Evolutionary conservation across 768 basidiomycete genomes (phyloP).

Genomic region (Amanita jacksonii): DNA sequence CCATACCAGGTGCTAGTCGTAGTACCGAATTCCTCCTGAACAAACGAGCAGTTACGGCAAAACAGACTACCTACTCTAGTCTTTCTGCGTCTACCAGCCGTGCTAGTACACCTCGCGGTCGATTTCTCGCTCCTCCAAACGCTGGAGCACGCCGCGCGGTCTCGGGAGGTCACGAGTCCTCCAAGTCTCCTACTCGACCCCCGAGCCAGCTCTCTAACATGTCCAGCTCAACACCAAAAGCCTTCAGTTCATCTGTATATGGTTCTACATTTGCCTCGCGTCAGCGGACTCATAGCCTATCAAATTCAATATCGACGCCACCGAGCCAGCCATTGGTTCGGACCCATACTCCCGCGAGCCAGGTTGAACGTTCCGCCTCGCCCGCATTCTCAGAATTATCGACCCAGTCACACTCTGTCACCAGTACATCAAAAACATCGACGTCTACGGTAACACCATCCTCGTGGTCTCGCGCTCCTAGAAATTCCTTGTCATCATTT

Average conservation of each 20-base stretch:
- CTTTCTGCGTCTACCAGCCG: conserved; percentile 20
- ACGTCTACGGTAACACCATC: conserved; percentile 31
- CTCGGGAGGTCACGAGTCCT: conserved; percentile 25
- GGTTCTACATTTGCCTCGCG: conserved; percentile 75
- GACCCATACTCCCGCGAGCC: conserved; percentile 30
- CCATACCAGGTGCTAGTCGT: conserved; percentile 47
- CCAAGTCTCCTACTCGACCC: conserved; percentile 31
- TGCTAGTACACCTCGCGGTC: conserved; percentile 18
- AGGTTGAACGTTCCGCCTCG: conserved; percentile 36
- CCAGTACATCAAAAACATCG: conserved; percentile 30
- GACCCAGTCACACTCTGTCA: conserved; percentile 34
- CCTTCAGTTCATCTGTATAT: conserved; percentile 39
- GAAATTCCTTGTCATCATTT: conserved; percentile 44
- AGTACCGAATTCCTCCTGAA: conserved; percentile 39
- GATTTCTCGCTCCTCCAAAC: conserved; percentile 38
- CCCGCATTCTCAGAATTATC: conserved; percentile 58
- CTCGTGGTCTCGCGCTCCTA: conserved; percentile 61
- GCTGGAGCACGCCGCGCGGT: conserved; percentile 37
- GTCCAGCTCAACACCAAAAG: conserved; percentile 64
- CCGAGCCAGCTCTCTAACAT: conserved; percentile 49
- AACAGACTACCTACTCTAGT: conserved; percentile 27
- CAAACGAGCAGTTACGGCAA: conserved; percentile 17
- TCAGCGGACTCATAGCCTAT: conserved; percentile 66
- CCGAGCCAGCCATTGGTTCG: conserved; percentile 27
- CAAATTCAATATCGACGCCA: conserved; percentile 26